phyloP scores from a whole-genome alignment of 1,139 yeast genomes.

The Geotrichum candidum region DNA sequence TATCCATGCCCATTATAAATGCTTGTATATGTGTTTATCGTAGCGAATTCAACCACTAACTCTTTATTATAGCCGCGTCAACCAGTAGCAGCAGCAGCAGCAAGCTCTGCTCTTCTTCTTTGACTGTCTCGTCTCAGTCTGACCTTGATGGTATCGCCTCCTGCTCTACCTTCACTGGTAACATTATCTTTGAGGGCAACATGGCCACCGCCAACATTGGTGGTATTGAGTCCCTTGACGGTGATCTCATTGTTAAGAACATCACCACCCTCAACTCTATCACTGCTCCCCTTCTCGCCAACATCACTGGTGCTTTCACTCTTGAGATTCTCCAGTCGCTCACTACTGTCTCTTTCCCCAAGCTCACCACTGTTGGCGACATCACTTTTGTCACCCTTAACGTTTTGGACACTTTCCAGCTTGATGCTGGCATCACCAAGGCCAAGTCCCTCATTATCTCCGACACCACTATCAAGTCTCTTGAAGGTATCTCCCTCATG shows the following conservation, averaged over 20 bases:
- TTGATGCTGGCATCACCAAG: slow-evolving; percentile 66
- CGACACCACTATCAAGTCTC: slow-evolving; percentile 75
- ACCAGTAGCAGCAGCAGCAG: neutral
- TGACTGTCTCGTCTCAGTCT: slow-evolving; percentile 53
- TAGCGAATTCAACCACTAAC: neutral
- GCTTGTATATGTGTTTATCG: neutral
- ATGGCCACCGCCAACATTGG: slow-evolving; percentile 43
- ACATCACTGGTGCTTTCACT: slow-evolving; percentile 64
- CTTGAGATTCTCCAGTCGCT: slow-evolving; percentile 64
- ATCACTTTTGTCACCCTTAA: slow-evolving; percentile 79
- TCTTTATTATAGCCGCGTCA: neutral
- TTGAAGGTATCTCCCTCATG: slow-evolving; percentile 75
- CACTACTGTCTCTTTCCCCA: slow-evolving; percentile 65
- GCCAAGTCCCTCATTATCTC: slow-evolving; percentile 71
- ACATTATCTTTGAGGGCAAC: slow-evolving; percentile 54
- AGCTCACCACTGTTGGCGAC: slow-evolving; percentile 73
- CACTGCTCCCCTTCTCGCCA: slow-evolving; percentile 70
- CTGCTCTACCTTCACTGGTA: slow-evolving; percentile 80
- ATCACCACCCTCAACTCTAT: slow-evolving; percentile 58
- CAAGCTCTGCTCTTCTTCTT: slow-evolving; percentile 23
- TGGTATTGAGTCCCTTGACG: slow-evolving; percentile 64
- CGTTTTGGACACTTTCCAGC: slow-evolving; percentile 63
- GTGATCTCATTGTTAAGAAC: slow-evolving; percentile 62
- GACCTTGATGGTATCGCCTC: slow-evolving; percentile 67
- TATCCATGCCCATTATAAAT: neutral